A percentile compares a stretch with the other conserved stretches of the same genome.
Conservation (phyloP, 2,329 filamentous ascomycete genomes). For the Arthrobotrys iridis region DNA sequence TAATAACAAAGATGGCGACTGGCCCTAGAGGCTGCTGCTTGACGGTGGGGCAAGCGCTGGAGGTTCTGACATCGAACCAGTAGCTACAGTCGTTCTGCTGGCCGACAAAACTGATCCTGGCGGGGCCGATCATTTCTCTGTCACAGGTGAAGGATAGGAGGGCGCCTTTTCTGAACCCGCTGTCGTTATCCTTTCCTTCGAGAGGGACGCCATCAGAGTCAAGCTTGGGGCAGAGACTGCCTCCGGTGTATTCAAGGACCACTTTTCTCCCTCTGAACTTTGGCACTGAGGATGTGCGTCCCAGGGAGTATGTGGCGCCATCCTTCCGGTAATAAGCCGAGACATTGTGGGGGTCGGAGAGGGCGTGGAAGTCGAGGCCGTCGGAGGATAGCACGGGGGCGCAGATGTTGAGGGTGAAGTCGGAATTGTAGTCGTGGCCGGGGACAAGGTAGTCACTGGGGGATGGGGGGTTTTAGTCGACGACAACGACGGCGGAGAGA, state of each 20-base stretch:
- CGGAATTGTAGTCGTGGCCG: slow-evolving; percentile 80
- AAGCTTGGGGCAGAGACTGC: slow-evolving; percentile 72
- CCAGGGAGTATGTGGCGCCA: slow-evolving; percentile 26
- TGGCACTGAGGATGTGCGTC: slow-evolving; percentile 60
- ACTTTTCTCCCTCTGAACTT: slow-evolving; percentile 76
- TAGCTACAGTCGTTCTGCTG: slow-evolving; percentile 93
- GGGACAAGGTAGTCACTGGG: slow-evolving; percentile 63
- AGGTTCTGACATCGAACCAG: slow-evolving; percentile 90
- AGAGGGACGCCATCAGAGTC: slow-evolving; percentile 62
- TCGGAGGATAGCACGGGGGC: slow-evolving; percentile 67
- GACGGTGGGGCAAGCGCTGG: slow-evolving; percentile 81
- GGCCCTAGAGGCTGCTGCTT: slow-evolving; percentile 72
- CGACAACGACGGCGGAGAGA: not conserved
- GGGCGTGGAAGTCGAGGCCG: slow-evolving; percentile 30
- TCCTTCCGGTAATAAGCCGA: slow-evolving; percentile 77
- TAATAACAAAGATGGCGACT: slow-evolving; percentile 86
- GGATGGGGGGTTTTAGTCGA: not conserved
- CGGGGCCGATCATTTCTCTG: slow-evolving; percentile 74
- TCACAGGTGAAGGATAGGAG: slow-evolving; percentile 95
- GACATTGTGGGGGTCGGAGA: slow-evolving; percentile 69
- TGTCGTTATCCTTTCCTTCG: slow-evolving; percentile 60
- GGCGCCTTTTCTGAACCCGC: slow-evolving; percentile 74
- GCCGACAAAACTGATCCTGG: slow-evolving; percentile 83
- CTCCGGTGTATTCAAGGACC: slow-evolving; percentile 78
- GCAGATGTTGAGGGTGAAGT: slow-evolving; percentile 87